Evolutionary conservation across 179 eudicot genomes (phyloP).

Genomic region (Beta macrorhiza): DNA sequence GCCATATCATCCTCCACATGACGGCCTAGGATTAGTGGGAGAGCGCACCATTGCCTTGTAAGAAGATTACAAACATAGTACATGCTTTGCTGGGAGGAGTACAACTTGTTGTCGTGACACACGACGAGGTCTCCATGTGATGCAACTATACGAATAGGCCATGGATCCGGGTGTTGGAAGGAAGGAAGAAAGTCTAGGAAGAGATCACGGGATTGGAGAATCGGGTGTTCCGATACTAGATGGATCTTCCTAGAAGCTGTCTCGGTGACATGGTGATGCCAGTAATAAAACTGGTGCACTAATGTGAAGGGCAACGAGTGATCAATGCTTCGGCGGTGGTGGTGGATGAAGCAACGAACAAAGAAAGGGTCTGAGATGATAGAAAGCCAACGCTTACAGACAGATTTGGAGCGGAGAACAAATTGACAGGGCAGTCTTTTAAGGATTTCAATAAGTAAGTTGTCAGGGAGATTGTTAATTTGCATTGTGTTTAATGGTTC

Average conservation of each 20-base stretch:
- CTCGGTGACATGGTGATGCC: slow-evolving; percentile 13
- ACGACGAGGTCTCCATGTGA: slow-evolving; percentile 10
- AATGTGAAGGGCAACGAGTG: slow-evolving; percentile 2
- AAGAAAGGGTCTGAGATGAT: slow-evolving; percentile 12
- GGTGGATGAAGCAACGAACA: background rate
- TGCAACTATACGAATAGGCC: slow-evolving; percentile 17
- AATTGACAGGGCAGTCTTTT: background rate
- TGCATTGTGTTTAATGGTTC: slow-evolving; percentile 2
- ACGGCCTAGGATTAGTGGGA: slow-evolving; percentile 7
- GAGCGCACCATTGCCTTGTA: slow-evolving; percentile 10
- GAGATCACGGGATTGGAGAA: background rate
- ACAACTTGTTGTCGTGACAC: slow-evolving; percentile 9
- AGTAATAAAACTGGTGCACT: slow-evolving; percentile 22
- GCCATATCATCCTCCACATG: slow-evolving; percentile 14
- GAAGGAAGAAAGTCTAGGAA: slow-evolving; percentile 13
- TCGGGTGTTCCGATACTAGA: slow-evolving; percentile 8
- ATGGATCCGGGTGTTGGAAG: background rate
- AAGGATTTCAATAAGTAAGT: slow-evolving; percentile 8
- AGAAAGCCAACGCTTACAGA: slow-evolving; percentile 1
- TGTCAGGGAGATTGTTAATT: slow-evolving; percentile 6
- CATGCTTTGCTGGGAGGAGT: slow-evolving; percentile 9
- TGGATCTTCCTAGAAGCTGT: slow-evolving; percentile 16
- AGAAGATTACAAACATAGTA: slow-evolving; percentile 17
- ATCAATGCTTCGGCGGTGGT: background rate
- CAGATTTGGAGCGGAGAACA: background rate